Evolutionary conservation across 352 stramenopile genomes (phyloP), one percentile per base, ranked within the genome.

Genomic region (Phytopythium aichiense): DNA sequence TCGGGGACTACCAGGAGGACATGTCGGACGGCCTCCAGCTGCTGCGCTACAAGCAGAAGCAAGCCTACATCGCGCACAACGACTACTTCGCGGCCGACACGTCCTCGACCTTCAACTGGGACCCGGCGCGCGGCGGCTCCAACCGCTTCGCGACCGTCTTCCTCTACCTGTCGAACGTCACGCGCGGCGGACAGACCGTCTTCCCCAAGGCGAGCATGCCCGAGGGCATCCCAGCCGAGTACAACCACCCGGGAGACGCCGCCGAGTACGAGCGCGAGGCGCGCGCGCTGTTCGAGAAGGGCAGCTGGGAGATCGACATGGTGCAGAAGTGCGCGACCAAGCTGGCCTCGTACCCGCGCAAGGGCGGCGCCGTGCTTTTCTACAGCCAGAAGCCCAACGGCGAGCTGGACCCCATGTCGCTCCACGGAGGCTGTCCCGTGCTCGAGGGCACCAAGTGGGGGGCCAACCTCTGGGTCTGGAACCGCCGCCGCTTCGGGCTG

Each of bases 381-480:
- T 99, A 99, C 84, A 98, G 81, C 59, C 96, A 99, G 64, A 87
- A 97, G 57, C 91, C 96, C 2, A 97, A 99, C 78, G 97, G 85
- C 16, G 77, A 87, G 59, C 69, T 91, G 7, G 96, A 99, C 71
- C 72, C 79, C 5, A 83, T 79, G 81, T 85, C 78, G 31, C 58
- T 96, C 63, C 69, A 99, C 66, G 96, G 92, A 31, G 96, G 88
- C n/a, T 99, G 97, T 72, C 97, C 97, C 7, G 95, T 99, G 9
- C 67, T 98, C 9, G 79, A 93, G 22, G 92, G 92, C 25, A 88
- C 91, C 20, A 99, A 99, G 72, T 99, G 94, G 83, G 94, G 89
- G n/a, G 95, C 95, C 16, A 98, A 98, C 71, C 90, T 98, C 56
- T 98, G 95, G 94, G 84, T 99, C 59, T 98, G 96, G 95, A 98